A percentile compares a stretch with the other conserved stretches of the same genome.
Evolutionary conservation across 768 basidiomycete genomes (phyloP).

Genomic region (Rubroboletus satanas): DNA sequence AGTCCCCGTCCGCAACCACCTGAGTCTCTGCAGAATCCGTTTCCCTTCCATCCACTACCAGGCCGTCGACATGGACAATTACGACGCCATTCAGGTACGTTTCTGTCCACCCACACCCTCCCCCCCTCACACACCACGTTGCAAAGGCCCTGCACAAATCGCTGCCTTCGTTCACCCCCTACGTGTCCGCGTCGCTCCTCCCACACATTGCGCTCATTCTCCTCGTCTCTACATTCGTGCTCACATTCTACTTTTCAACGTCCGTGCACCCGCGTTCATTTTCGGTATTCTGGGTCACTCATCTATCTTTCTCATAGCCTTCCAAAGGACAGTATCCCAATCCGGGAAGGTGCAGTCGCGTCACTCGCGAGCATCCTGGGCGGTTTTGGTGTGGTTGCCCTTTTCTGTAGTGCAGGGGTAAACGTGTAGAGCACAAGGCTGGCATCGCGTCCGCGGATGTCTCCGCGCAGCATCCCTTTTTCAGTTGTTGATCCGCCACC

Average conservation of each 20-base stretch:
- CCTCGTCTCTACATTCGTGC: conserved; percentile 71
- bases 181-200: conserved; percentile 61
- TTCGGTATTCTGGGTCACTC: conserved; percentile 1
- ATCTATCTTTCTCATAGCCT: conserved; percentile 47
- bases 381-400: conserved; percentile 84
- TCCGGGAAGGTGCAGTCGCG: conserved; percentile 69
- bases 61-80: conserved; percentile 45
- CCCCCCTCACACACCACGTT: conserved; percentile 4
- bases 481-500: conserved; percentile 81
- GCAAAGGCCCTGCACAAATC: conserved; percentile 58
- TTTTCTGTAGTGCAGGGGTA: conserved; percentile 49
- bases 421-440: conserved; percentile 27
- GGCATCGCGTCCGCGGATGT: neutral
- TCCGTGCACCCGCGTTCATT: conserved; percentile 34
- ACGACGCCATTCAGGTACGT: conserved; percentile 53
- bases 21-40: neutral
- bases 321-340: conserved; percentile 63
- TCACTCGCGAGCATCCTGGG: conserved; percentile 72
- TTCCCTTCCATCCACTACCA: neutral
- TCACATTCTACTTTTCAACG: conserved; percentile 91
- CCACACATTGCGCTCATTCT: conserved; percentile 74
- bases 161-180: conserved; percentile 67
- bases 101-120: neutral
- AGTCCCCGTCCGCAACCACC: neutral
- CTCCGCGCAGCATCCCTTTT: neutral